Base-by-base conservation (phyloP, 2,329 filamentous ascomycete species). In the Phaeosphaeriaceae sp. region DNA sequence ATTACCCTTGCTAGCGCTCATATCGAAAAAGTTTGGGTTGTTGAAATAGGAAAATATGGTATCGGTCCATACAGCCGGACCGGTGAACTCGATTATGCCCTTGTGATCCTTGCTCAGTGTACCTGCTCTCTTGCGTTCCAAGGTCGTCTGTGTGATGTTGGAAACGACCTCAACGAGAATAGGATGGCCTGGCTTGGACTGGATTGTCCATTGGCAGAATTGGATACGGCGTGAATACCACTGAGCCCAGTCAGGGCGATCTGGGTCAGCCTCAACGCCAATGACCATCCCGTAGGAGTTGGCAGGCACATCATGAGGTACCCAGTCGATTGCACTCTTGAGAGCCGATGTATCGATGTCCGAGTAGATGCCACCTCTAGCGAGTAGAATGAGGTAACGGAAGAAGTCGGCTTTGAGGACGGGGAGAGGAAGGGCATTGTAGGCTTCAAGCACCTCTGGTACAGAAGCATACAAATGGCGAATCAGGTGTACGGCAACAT, bases 201-300 rank as follows among this genome's bases (percentile, higher is more conserved):
- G 93, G 56, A 99, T 97, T 1, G 94, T 99, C 94, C 94, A 99
- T 74, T 99, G 94, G 76, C 94, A 99, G 75, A 99, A 97, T 72
- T 97, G 94, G 53, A 99, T 92, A 56, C 93, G 85, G 51, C 94
- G 88, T 56, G 91, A 94, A 79, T 97, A 99, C 94, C 93, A 97
- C 1, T 96, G 80, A 29, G 85, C 83, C 94, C 94, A 99, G 72
- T 99, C 94, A 3, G 85, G 83, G 39, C 94, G 85, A 73, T 97
- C 92, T 0, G 94, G 92, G 69, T 99, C 94, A 4, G 94, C 94
- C 77, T 99, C 94, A 59, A 99, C 97, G 50, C 94, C 94, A 65
- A 97, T 82, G 32, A 99, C 87, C 56, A 99, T 81, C 8, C 94
- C 94, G 60, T 97, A 83, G 1, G 86, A 84, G 54, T 87, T 85